A percentile compares a stretch with the other conserved stretches of the same genome.
These are phyloP conservation scores for Mollisiaceae sp. DNA, from an alignment of 2,329 filamentous ascomycete genomes.

Conservation along the genomic window DNA sequence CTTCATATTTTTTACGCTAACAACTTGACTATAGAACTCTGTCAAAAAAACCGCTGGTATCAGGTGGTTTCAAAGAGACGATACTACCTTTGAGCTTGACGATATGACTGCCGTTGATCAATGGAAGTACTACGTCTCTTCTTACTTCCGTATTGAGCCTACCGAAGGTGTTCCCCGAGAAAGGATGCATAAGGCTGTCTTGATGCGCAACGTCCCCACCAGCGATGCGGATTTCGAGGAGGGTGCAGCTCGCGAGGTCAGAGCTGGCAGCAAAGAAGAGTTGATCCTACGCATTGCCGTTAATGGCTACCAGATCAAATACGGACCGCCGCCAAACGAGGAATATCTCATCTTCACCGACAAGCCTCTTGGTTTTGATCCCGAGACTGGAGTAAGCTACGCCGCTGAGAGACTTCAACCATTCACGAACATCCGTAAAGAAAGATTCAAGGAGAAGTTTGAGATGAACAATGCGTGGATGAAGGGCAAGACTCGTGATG, in stretches of 20 bases:
- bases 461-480: constrained; percentile 58
- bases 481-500: constrained; percentile 52
- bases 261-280: constrained; percentile 66
- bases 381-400: constrained; percentile 39
- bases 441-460: constrained; percentile 57
- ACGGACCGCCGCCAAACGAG: constrained; percentile 65
- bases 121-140: constrained; percentile 96
- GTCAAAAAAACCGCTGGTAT: constrained; percentile 70
- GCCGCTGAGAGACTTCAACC: constrained; percentile 43
- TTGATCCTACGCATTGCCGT: constrained; percentile 76
- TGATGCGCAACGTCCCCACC: constrained; percentile 72
- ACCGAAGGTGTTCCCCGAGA: constrained; percentile 77
- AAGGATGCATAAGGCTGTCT: constrained; percentile 69
- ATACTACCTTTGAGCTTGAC: constrained; percentile 83
- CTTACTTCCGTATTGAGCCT: constrained; percentile 85
- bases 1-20: neutral
- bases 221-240: constrained; percentile 68
- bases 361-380: constrained; percentile 45
- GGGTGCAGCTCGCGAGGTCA: constrained; percentile 62
- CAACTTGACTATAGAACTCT: constrained; percentile 58
- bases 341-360: constrained; percentile 71
- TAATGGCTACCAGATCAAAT: constrained; percentile 79
- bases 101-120: constrained; percentile 82
- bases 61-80: constrained; percentile 71
- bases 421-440: constrained; percentile 44